Evolutionary conservation across 2,329 filamentous ascomycete species (phyloP), one percentile per base, ranked within the genome.

Genomic region (Meredithiella fracta): DNA sequence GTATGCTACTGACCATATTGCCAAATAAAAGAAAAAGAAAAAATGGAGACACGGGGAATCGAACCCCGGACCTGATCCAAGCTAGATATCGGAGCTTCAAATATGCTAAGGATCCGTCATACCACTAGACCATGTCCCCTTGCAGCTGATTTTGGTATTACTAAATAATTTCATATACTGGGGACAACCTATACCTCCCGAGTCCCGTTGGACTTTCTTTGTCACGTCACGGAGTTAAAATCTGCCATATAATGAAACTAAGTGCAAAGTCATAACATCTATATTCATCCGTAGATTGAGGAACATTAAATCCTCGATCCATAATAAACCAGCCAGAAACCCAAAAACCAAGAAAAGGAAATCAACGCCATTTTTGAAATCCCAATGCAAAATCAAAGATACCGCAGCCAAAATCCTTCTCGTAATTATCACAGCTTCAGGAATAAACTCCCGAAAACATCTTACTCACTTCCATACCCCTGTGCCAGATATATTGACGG

Each of bases 401-500:
- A 11, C 29, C 29, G 11, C 29, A 34, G 29, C 5, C 5, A 34
- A 11, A 34, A 5, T 34, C 23, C 5, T 34, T 34, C 5, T 34
- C 11, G 5, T 11, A n/a, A 20, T n/a, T 47, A 62, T 69, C 60
- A 71, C 67, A 71, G 69, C 59, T 68, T 68, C 63, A 70, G 69
- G 63, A 71, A 71, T 62, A 67, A 66, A 60, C 69, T 68, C 53
- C 70, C 70, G 63, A 74, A 72, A 61, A 73, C 70, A 62, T 70
- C 69, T 69, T 71, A 75, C 58, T 74, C 70, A 31, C 69, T 66
- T 59, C 69, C 67, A 65, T 72, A 72, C 58, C 66, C 69, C 59
- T 72, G 68, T 56, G 72, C 68, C 55, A 70, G 70, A 65, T 77
- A 70, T 64, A 77, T 72, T 38, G 75, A 73, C 17, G 68, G 65